Conservation (phyloP, 768 basidiomycete species). For the Hygrophoropsis aurantiaca region DNA sequence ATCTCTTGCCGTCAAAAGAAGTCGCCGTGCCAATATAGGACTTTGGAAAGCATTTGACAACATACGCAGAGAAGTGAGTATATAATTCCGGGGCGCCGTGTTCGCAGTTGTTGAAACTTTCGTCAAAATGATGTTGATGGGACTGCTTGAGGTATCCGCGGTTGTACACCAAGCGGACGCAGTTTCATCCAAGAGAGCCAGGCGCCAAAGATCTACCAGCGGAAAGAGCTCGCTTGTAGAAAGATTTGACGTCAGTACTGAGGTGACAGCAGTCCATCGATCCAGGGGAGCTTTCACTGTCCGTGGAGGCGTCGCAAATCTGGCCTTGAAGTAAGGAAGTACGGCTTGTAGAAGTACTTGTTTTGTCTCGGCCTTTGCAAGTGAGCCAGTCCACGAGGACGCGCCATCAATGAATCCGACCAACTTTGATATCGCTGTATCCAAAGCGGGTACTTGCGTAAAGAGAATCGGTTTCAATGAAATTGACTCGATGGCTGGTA, state of each 20-base stretch:
- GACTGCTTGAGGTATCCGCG: constrained; percentile 32
- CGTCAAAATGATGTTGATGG: constrained; percentile 45
- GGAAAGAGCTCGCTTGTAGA: constrained; percentile 69
- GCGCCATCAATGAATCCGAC: constrained; percentile 56
- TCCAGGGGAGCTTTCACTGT: constrained; percentile 27
- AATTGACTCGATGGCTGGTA: constrained; percentile 61
- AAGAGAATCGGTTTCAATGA: constrained; percentile 78
- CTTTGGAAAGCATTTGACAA: constrained; percentile 67
- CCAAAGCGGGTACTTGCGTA: constrained; percentile 65
- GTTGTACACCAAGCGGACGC: constrained; percentile 52
- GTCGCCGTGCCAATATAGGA: constrained; percentile 32
- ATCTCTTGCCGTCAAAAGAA: constrained; percentile 37
- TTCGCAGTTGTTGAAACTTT: constrained; percentile 38
- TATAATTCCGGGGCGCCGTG: constrained; percentile 48
- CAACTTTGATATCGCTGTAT: constrained; percentile 64
- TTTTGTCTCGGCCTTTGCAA: constrained; percentile 41
- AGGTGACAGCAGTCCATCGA: constrained; percentile 50
- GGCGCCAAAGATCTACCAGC: constrained; percentile 78
- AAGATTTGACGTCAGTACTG: constrained; percentile 43
- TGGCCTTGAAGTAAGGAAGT: constrained; percentile 63
- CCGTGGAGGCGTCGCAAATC: constrained; percentile 28
- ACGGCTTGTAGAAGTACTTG: constrained; percentile 47
- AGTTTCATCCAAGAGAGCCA: constrained; percentile 66
- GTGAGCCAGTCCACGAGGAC: constrained; percentile 32
- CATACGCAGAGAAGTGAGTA: constrained; percentile 67